Conservation (phyloP, 148 eudicot species). For the Nyssa sinensis region DNA sequence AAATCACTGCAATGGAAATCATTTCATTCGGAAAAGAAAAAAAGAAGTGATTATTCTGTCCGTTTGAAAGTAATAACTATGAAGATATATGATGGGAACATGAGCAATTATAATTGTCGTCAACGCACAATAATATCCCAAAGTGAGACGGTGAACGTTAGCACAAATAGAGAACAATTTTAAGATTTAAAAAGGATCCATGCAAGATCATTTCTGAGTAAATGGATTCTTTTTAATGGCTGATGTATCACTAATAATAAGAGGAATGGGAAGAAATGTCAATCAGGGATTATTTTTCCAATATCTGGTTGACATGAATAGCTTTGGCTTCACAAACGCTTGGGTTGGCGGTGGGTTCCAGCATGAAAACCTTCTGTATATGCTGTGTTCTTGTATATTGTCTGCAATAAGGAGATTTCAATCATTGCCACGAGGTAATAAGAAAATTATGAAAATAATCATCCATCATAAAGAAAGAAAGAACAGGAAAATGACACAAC, state of each 20-base stretch:
- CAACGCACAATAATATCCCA: too few relatives aligned
- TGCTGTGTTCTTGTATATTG: constrained; percentile 62
- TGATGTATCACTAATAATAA: not conserved
- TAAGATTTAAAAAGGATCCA: not conserved
- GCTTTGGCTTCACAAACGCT: not conserved
- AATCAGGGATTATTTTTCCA: not conserved
- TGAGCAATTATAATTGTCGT: too few relatives aligned
- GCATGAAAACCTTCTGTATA: constrained; percentile 78
- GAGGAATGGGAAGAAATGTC: not conserved
- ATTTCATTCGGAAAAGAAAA: too few relatives aligned
- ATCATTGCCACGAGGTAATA: not conserved
- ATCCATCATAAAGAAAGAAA: not conserved
- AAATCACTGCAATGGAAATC: too few relatives aligned
- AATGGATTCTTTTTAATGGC: not conserved
- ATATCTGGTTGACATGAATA: not conserved
- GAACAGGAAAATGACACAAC: not conserved
- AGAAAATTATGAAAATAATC: not conserved
- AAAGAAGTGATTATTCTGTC: too few relatives aligned
- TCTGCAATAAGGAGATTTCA: constrained; percentile 32
- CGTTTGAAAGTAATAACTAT: too few relatives aligned
- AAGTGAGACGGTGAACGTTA: too few relatives aligned
- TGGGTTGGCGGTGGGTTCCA: constrained; percentile 25
- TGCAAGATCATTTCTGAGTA: not conserved
- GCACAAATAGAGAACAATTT: not conserved
- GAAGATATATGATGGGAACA: too few relatives aligned